Percentiles rank a stretch among this genome's conserved stretches.
phyloP scores from a whole-genome alignment of 2,329 filamentous ascomycete species.

The Chrysoporthe cubensis region DNA sequence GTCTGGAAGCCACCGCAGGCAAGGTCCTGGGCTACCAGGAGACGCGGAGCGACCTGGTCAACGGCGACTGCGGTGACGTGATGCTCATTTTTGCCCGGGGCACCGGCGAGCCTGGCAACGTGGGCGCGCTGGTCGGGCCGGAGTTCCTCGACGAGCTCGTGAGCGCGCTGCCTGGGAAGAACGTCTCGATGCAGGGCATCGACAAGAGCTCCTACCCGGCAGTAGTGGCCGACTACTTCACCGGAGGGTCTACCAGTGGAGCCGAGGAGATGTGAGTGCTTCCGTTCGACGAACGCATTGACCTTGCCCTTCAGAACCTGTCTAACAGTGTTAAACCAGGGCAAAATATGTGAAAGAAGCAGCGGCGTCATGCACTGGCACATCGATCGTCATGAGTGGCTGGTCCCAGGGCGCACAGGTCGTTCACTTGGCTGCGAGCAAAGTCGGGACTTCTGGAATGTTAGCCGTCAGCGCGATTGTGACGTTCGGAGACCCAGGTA shows the following conservation, averaged over 20 bases:
- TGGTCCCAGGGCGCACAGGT: constrained; percentile 40
- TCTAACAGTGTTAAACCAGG: constrained; percentile 32
- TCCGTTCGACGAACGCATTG: too few species aligned
- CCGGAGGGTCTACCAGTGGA: constrained; percentile 33
- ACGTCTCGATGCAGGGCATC: constrained; percentile 35
- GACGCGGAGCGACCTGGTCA: constrained; percentile 20
- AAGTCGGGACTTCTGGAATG: constrained; percentile 28
- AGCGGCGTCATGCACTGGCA: constrained; percentile 42
- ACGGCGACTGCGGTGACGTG: constrained; percentile 29
- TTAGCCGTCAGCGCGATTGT: constrained; percentile 33
- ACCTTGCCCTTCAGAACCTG: neutral
- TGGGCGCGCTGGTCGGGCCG: constrained; percentile 35
- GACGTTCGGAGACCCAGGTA: constrained; percentile 37
- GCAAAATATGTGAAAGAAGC: constrained; percentile 36
- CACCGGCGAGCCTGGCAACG: constrained; percentile 35
- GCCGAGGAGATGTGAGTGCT: constrained; percentile 27
- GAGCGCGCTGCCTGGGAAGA: constrained; percentile 24
- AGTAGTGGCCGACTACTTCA: constrained; percentile 31
- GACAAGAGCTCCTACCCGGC: constrained; percentile 32
- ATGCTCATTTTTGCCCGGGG: constrained; percentile 38
- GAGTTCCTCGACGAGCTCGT: constrained; percentile 33
- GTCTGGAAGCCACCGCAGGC: constrained; percentile 13
- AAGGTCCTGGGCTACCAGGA: constrained; percentile 20
- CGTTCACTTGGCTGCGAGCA: constrained; percentile 35
- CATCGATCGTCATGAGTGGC: constrained; percentile 47